Percentiles rank a stretch among this genome's conserved stretches.
Conservation (phyloP, 2,329 filamentous ascomycete species). For the Plectosphaerella sp. region DNA sequence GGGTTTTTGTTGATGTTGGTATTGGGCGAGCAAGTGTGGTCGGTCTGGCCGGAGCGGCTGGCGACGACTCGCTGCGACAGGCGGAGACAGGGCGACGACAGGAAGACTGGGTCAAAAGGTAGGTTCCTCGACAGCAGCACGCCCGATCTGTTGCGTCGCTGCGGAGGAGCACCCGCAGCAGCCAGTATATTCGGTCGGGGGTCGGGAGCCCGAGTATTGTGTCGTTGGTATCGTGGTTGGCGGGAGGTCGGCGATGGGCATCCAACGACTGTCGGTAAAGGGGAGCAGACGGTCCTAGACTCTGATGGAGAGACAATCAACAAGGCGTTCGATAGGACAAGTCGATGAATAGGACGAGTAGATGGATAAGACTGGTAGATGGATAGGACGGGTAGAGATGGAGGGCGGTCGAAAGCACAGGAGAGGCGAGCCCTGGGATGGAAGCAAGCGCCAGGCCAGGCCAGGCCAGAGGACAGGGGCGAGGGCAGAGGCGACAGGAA, state of each 20-base stretch:
- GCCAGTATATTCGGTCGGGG: too few relatives aligned
- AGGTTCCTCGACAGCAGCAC: too few relatives aligned
- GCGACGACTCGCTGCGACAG: background rate
- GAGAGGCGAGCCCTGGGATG: background rate
- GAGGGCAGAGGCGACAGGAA: conserved; percentile 1
- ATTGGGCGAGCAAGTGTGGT: background rate
- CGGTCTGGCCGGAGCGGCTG: background rate
- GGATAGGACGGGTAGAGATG: background rate
- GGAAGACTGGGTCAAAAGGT: background rate
- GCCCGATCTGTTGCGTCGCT: too few relatives aligned
- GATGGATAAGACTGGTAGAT: background rate
- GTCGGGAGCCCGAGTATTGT: too few relatives aligned
- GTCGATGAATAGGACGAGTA: too few relatives aligned
- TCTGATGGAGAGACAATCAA: too few relatives aligned
- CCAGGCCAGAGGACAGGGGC: background rate
- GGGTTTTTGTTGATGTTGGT: background rate
- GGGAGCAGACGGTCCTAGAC: too few relatives aligned
- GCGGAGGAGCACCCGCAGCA: too few relatives aligned
- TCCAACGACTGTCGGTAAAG: too few relatives aligned
- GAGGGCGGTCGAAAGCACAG: background rate
- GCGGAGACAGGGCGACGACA: background rate
- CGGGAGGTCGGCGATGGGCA: too few relatives aligned
- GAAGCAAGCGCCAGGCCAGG: conserved; percentile 1
- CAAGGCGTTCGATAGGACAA: too few relatives aligned
- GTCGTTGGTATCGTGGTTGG: too few relatives aligned